Percentiles rank a stretch among this genome's conserved stretches.
Conservation (phyloP, 1,284 basidiomycete species). For the Hypsizygus ulmarius region DNA sequence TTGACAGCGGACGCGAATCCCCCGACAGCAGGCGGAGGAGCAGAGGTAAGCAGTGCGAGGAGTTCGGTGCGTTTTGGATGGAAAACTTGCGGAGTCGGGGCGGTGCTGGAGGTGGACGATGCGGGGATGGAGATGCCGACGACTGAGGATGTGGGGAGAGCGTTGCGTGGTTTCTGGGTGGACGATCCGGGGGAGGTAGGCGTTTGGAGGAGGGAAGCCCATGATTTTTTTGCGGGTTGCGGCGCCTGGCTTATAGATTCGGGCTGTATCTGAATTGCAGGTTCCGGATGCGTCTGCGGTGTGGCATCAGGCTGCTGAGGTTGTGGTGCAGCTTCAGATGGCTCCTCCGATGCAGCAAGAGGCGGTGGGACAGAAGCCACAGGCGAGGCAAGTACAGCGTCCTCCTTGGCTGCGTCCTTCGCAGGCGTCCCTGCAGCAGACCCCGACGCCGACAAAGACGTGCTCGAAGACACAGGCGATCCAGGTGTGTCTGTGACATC, state of each 20-base stretch:
- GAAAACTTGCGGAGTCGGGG: constrained; percentile 30
- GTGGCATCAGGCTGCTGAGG: not conserved
- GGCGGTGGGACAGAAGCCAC: constrained; percentile 6
- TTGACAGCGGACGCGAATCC: not conserved
- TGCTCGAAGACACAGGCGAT: constrained; percentile 59
- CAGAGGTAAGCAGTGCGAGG: constrained; percentile 53
- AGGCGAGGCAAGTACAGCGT: constrained; percentile 8
- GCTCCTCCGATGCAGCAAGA: constrained; percentile 6
- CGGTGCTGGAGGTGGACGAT: constrained; percentile 9
- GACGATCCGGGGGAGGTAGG: constrained; percentile 33
- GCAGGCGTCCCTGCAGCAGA: too few species aligned
- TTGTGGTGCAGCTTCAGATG: constrained; percentile 5
- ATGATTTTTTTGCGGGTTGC: constrained; percentile 56
- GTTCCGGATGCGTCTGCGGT: too few species aligned
- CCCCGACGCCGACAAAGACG: constrained; percentile 46
- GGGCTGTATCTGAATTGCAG: constrained; percentile 8
- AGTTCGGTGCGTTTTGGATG: constrained; percentile 54
- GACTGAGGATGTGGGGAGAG: constrained; percentile 61
- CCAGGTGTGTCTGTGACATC: constrained; percentile 39
- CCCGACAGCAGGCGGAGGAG: constrained; percentile 29
- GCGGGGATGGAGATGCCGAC: constrained; percentile 68
- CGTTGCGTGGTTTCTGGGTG: constrained; percentile 29
- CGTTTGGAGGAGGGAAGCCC: constrained; percentile 68
- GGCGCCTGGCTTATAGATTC: not conserved
- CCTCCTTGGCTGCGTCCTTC: constrained; percentile 3